Base-by-base conservation (phyloP, 2,329 filamentous ascomycete genomes). In the Arthroderma uncinatum region DNA sequence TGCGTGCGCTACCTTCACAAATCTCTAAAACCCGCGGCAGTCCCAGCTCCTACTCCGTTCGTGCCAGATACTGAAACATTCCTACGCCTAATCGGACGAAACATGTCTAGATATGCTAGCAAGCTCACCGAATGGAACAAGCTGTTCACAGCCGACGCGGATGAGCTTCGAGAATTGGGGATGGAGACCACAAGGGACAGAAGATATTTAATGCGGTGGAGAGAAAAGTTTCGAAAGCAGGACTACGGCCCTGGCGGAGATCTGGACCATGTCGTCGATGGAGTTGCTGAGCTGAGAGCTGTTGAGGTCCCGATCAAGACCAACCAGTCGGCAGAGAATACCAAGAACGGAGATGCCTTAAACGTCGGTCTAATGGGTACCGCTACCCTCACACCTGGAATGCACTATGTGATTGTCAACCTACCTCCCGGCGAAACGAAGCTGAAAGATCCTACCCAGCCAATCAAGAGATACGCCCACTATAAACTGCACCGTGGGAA, bases 41-140 rank as follows among this genome's bases (percentile, higher is more conserved):
- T 85, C 28, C 91, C 91, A 2, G 68, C 78, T 23, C 86, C 90
- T 0, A 95, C 86, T 37, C 88, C 89, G 1, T 90, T 95, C 66
- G 84, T 95, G 39, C 92, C 91, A 33, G 85, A 96, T 70, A 83
- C 89, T 40, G 70, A 79, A 64, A 93, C 91, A 14, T 95, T 98
- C 73, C 84, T 97, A 61, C 89, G 82, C 36, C 79, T 96, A 59
- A 96, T 97, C 73, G 93, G 93, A 64, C 91, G 93, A 62, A 85
- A 85, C 65, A 83, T 96, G 65, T 84, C 81, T 67, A 83, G 86
- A 68, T 89, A 96, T 76, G 82, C 86, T 53, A 78, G 82, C 73
- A 97, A 97, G 73, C 89, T 98, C 65, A 83, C 87, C 1, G 85
- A 86, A 9, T 97, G 93, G 93, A 86, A 93, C 55, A 82, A 88